phyloP scores from a whole-genome alignment of 1,139 yeast genomes.

The Chernovozyma aurita region DNA sequence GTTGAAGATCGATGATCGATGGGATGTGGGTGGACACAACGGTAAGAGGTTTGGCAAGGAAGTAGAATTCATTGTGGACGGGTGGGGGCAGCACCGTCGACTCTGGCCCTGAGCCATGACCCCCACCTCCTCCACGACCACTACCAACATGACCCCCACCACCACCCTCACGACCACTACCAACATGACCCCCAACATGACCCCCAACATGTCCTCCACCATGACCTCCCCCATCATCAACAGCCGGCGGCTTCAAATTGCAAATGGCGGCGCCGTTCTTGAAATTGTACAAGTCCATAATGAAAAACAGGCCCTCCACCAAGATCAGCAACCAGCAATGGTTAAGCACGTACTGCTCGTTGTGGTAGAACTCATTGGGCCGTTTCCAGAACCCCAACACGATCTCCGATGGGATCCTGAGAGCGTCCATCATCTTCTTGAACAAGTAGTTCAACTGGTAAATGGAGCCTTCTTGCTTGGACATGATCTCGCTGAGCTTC shows the following conservation, averaged over 20 bases:
- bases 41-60: constrained; percentile 70
- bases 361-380: constrained; percentile 56
- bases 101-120: constrained; percentile 10
- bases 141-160: neutral
- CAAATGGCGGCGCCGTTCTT: constrained; percentile 28
- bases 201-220: too few relatives aligned
- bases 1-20: constrained; percentile 71
- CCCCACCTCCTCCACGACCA: neutral
- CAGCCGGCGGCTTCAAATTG: constrained; percentile 20
- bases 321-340: constrained; percentile 88
- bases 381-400: constrained; percentile 80
- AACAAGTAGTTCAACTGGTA: constrained; percentile 76
- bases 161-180: neutral
- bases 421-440: constrained; percentile 64
- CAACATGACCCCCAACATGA: neutral
- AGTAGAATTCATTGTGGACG: constrained; percentile 54
- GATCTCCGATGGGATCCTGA: constrained; percentile 71
- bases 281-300: constrained; percentile 55
- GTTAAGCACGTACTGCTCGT: constrained; percentile 57
- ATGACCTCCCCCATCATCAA: constrained; percentile 8
- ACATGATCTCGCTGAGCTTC: constrained; percentile 32
- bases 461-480: constrained; percentile 47
- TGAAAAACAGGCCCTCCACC: constrained; percentile 71
- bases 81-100: neutral
- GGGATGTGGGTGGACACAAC: constrained; percentile 87